phyloP scores from a whole-genome alignment of 169 alveolate species.

The Cyclospora cayetanensis region DNA sequence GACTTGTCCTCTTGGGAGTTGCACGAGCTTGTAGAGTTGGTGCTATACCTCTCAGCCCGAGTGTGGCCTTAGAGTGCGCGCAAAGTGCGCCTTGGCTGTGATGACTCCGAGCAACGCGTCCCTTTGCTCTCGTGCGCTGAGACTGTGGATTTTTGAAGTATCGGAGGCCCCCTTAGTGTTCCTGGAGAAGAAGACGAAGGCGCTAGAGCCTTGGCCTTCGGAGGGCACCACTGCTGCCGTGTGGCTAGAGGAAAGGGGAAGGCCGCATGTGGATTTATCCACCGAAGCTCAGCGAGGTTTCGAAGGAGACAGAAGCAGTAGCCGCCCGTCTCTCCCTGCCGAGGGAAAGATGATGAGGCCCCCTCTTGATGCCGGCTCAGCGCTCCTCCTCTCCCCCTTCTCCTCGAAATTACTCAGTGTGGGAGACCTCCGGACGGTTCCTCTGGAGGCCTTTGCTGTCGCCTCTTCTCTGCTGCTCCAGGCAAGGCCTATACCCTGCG shows the following conservation, averaged over 20 bases:
- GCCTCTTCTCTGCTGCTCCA: not conserved
- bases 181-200: not conserved
- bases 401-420: not conserved
- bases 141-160: too few species aligned
- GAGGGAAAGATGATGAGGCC: not conserved
- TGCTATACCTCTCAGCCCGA: too few species aligned
- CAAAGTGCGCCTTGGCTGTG: too few species aligned
- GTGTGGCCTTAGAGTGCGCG: too few species aligned
- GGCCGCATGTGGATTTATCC: too few species aligned
- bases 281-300: not conserved
- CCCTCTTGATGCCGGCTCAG: not conserved
- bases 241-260: not conserved
- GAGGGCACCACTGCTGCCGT: not conserved
- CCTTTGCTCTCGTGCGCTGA: too few species aligned
- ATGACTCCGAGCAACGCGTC: too few species aligned
- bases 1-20: too few species aligned
- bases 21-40: too few species aligned
- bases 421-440: not conserved
- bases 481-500: too few species aligned
- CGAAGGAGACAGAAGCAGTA: not conserved
- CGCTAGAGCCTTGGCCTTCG: not conserved
- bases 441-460: not conserved
- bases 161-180: slow-evolving; percentile 43
- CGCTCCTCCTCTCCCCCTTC: not conserved
- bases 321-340: too few species aligned